Evolutionary conservation across 2,329 filamentous ascomycete genomes (phyloP).

Genomic region (Alternaria ventricosa): DNA sequence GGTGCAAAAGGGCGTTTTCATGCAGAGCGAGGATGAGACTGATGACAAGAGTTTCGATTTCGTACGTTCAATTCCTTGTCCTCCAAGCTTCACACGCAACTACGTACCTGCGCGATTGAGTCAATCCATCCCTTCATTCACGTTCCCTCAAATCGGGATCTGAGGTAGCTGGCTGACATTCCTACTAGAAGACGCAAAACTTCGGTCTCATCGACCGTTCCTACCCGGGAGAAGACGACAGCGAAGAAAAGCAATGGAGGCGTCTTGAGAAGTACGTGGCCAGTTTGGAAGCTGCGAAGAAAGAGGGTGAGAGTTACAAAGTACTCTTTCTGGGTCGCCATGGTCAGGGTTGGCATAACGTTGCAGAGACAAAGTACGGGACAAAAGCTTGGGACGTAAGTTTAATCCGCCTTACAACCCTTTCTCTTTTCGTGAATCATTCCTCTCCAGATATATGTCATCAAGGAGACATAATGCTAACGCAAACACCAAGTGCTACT

Average conservation of each 20-base stretch:
- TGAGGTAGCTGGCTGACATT: not conserved
- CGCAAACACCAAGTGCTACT: slow-evolving; percentile 60
- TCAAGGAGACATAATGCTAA: not conserved
- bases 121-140: not conserved
- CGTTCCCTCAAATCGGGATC: too few species aligned
- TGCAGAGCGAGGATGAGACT: slow-evolving; percentile 66
- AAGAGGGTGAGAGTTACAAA: slow-evolving; percentile 64
- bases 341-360: slow-evolving; percentile 71
- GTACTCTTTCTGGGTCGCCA: slow-evolving; percentile 73
- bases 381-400: slow-evolving; percentile 71
- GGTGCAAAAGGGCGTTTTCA: slow-evolving; percentile 66
- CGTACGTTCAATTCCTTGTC: slow-evolving; percentile 48
- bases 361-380: slow-evolving; percentile 71
- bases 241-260: slow-evolving; percentile 60
- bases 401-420: slow-evolving; percentile 8
- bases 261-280: slow-evolving; percentile 65
- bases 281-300: slow-evolving; percentile 56
- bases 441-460: not conserved
- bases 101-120: not conserved
- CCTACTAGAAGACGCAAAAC: slow-evolving; percentile 48
- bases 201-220: slow-evolving; percentile 70
- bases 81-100: not conserved
- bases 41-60: slow-evolving; percentile 67
- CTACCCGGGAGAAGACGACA: slow-evolving; percentile 57
- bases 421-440: not conserved